A percentile compares a stretch with the other conserved stretches of the same genome.
phyloP scores from a whole-genome alignment of 2,329 filamentous ascomycete species.

The Raffaelea arxii region DNA sequence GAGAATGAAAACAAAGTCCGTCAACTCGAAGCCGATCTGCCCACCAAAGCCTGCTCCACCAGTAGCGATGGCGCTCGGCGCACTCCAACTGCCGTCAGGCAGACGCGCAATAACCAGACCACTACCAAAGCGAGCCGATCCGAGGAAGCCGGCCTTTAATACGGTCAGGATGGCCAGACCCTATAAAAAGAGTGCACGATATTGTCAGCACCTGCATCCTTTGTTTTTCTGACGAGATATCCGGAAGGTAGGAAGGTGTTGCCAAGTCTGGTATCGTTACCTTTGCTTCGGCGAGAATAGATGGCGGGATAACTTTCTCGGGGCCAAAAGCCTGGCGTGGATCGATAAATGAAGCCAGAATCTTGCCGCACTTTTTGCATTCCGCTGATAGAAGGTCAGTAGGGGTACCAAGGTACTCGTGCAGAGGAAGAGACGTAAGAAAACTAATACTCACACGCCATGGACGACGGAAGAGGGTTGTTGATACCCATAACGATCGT shows the following conservation, averaged over 20 bases:
- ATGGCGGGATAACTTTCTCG: constrained; percentile 92
- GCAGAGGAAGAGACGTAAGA: constrained; percentile 2
- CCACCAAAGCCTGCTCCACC: constrained; percentile 76
- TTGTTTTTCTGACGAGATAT: neutral
- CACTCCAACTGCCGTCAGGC: constrained; percentile 69
- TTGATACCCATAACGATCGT: constrained; percentile 48
- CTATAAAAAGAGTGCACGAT: constrained; percentile 21
- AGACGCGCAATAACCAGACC: constrained; percentile 74
- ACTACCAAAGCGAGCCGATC: constrained; percentile 71
- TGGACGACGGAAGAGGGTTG: constrained; percentile 56
- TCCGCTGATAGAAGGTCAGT: too few relatives aligned
- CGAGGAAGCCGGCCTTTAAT: constrained; percentile 78
- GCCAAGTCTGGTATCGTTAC: constrained; percentile 30
- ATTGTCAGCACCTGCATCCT: too few relatives aligned
- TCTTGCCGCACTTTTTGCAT: constrained; percentile 95
- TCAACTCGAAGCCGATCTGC: constrained; percentile 80
- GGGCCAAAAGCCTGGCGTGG: constrained; percentile 88
- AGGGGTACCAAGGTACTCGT: too few relatives aligned
- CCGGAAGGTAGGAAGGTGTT: neutral
- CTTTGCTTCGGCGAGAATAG: constrained; percentile 85
- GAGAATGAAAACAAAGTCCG: constrained; percentile 95
- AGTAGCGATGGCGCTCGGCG: constrained; percentile 71
- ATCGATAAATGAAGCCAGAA: constrained; percentile 88
- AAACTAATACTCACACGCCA: constrained; percentile 49
- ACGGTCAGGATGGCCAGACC: constrained; percentile 80